Evolutionary conservation across 257 asterid genomes (phyloP).

Genomic region (Nicotiana attenuata): DNA sequence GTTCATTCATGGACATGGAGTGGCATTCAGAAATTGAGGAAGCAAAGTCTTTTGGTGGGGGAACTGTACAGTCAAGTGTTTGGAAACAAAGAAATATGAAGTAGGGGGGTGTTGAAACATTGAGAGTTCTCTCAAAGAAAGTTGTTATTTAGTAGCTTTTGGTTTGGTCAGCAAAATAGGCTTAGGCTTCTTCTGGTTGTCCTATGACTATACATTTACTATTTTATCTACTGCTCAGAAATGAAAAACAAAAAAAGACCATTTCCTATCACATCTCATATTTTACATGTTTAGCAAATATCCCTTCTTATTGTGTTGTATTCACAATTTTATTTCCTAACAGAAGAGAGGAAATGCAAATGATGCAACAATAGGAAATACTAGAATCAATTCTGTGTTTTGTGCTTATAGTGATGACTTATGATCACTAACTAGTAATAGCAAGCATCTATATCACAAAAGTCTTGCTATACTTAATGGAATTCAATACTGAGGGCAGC

Average conservation of each 20-base stretch:
- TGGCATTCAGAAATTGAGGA: constrained; percentile 53
- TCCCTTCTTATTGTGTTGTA: background rate
- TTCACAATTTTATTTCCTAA: background rate
- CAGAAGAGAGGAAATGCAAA: background rate
- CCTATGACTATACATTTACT: constrained; percentile 19
- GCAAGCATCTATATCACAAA: too few relatives aligned
- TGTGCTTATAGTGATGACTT: background rate
- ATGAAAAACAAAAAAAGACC: background rate
- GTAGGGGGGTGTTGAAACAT: background rate
- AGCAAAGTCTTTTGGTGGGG: background rate
- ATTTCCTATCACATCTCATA: background rate
- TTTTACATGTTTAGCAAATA: too few relatives aligned
- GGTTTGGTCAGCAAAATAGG: constrained; percentile 21
- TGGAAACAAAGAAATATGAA: constrained; percentile 10
- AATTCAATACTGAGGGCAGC: background rate
- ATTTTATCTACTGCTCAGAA: constrained; percentile 29
- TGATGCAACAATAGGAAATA: background rate
- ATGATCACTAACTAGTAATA: too few relatives aligned
- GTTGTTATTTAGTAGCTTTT: constrained; percentile 22
- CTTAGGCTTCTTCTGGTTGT: constrained; percentile 29
- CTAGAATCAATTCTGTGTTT: background rate
- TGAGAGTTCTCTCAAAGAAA: background rate
- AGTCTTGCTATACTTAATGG: too few relatives aligned
- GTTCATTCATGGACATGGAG: constrained; percentile 92
- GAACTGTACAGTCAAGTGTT: constrained; percentile 24